Conservation (phyloP, 768 basidiomycete genomes). For the Leccinum incarnatum region DNA sequence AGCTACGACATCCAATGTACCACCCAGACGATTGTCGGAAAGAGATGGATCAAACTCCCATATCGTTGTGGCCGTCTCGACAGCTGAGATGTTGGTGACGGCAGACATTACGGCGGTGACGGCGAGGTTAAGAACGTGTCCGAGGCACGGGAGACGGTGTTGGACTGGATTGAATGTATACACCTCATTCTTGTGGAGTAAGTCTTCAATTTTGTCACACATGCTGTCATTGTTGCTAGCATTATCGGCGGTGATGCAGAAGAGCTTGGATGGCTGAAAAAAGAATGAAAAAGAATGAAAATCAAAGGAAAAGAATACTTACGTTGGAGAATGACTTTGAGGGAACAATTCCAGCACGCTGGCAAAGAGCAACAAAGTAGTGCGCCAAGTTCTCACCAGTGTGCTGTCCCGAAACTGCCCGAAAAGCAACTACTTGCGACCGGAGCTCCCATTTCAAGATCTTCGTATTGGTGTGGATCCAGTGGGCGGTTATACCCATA, state of each 20-base stretch:
- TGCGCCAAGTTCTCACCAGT: neutral
- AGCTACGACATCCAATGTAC: neutral
- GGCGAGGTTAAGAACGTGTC: neutral
- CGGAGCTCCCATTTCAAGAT: neutral
- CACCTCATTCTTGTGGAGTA: neutral
- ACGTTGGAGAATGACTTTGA: neutral
- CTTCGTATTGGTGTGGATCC: neutral
- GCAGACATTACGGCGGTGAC: neutral
- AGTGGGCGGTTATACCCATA: neutral
- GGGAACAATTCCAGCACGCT: neutral
- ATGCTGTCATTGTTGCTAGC: neutral
- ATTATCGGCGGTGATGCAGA: neutral
- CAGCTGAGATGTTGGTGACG: neutral
- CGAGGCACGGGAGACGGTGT: neutral
- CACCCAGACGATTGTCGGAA: neutral
- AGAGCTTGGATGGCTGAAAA: neutral
- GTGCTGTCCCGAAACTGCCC: neutral
- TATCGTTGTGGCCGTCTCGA: neutral
- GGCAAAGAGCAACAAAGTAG: neutral
- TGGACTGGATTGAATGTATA: neutral
- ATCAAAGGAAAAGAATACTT: neutral
- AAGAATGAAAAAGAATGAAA: neutral
- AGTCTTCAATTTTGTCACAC: neutral
- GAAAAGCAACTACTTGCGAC: neutral
- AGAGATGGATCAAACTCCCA: neutral